Percentiles rank a stretch among this genome's conserved stretches.
phyloP scores from a whole-genome alignment of 257 asterid genomes.

The Leptodermis oblonga region DNA sequence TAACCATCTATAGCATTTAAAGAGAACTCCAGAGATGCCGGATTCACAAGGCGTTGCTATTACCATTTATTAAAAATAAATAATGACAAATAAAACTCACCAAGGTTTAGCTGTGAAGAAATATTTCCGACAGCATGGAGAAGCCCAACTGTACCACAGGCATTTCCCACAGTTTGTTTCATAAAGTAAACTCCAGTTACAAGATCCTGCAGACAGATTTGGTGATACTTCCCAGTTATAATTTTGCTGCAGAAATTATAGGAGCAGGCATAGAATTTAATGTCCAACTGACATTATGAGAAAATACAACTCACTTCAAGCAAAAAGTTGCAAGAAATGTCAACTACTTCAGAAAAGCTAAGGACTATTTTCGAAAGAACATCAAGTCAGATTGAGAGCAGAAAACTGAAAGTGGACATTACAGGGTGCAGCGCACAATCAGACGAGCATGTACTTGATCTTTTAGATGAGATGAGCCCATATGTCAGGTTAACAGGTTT shows the following conservation, averaged over 20 bases:
- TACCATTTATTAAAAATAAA: neutral
- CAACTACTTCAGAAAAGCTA: neutral
- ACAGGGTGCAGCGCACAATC: neutral
- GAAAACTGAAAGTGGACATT: neutral
- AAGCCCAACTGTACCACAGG: constrained; percentile 96
- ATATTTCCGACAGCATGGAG: constrained; percentile 94
- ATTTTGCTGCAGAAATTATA: neutral
- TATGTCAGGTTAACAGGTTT: neutral
- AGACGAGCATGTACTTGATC: neutral
- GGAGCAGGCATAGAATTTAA: neutral
- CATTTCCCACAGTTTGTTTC: constrained; percentile 99
- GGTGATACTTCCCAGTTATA: constrained; percentile 8
- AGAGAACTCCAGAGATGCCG: neutral
- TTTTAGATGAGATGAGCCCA: neutral
- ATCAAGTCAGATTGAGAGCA: neutral
- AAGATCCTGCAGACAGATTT: constrained; percentile 50
- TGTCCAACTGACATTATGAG: neutral
- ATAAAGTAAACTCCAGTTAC: constrained; percentile 65
- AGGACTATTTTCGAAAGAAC: neutral
- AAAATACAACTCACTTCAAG: neutral
- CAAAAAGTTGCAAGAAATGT: neutral
- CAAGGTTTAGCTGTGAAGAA: constrained; percentile 81
- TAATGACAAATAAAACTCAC: constrained; percentile 29
- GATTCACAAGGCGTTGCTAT: neutral
- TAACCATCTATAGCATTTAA: neutral